Evolutionary conservation across 306 rosid genomes (phyloP).

Genomic region (Abrus pulchellus): DNA sequence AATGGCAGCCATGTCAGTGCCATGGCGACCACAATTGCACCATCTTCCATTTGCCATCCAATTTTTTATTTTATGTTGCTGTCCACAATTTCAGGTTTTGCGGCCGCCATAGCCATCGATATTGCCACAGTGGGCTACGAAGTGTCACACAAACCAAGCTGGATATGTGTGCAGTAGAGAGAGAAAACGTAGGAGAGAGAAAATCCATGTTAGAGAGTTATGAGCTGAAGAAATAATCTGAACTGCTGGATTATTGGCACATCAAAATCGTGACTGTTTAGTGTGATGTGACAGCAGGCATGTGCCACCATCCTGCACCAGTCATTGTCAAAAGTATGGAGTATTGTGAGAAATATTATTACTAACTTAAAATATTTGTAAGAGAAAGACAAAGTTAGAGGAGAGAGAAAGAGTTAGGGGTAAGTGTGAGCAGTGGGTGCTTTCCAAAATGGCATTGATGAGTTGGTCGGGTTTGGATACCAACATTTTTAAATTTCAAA

Average conservation of each 20-base stretch:
- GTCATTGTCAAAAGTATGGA: constrained; percentile 92
- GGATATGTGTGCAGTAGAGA: constrained; percentile 66
- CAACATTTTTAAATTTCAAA: no score
- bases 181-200: constrained; percentile 58
- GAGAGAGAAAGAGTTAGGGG: constrained; percentile 1
- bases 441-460: no score
- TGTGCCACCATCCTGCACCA: constrained; percentile 94
- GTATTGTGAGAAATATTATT: constrained; percentile 44
- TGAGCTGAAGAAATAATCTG: constrained; percentile 45
- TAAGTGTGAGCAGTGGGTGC: constrained; percentile 41
- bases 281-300: constrained; percentile 85
- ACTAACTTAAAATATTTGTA: constrained; percentile 34
- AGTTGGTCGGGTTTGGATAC: no score
- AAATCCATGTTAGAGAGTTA: constrained; percentile 48
- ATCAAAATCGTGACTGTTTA: constrained; percentile 43
- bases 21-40: no score
- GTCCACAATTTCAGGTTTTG: no score
- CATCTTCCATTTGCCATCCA: no score
- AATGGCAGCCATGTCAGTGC: no score
- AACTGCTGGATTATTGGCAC: constrained; percentile 65
- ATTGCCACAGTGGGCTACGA: no score
- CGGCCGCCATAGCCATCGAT: no score
- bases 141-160: constrained; percentile 52
- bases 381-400: constrained; percentile 10
- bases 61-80: no score